Evolutionary conservation across 2,329 filamentous ascomycete genomes (phyloP), one percentile per base, ranked within the genome.

Genomic region (Purpureocillium takamizusanense): DNA sequence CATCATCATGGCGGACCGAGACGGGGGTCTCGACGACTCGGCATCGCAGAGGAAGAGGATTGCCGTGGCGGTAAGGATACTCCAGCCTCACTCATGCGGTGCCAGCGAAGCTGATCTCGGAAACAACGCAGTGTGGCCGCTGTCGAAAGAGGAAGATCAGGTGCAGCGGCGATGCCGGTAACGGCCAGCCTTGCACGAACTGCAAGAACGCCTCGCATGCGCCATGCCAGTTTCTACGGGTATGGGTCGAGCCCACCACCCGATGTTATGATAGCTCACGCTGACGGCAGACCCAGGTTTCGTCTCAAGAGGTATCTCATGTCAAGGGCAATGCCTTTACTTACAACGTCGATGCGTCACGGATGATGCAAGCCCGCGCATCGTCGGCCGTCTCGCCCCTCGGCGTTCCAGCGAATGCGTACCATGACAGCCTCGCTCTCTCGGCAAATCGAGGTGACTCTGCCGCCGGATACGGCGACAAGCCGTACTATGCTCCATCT

Each of bases 101-200:
- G 27, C 13, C 14, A 8, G 4, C 13, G 13, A 10, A 12, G 46
- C 48, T 51, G 48, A 53, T 49, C 42, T 29, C 36, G 43, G 27
- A 36, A 40, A n/a, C n/a, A n/a, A n/a, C n/a, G 21, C 47, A 95
- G 90, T 97, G 90, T 59, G 78, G 79, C 28, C 79, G 90, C 48
- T 97, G 90, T 62, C 79, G 90, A 43, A 89, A 90, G 65, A 78
- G 90, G 42, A 97, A 97, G 69, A 97, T 97, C 51, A 83, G 86
- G 50, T 97, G 90, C 65, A 94, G 85, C 53, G 90, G 90, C 32
- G 87, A 95, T 55, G 70, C 74, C 27, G 84, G 83, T 25, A 77
- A 82, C 52, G 83, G 83, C n/a, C 64, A 69, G 30, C 79, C 81
- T n/a, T 97, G 90, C 61, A 69, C 74, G 10, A 94, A 89, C 59